Base-by-base conservation (phyloP, 2,329 filamentous ascomycete species). In the Aplosporella prunicola region DNA sequence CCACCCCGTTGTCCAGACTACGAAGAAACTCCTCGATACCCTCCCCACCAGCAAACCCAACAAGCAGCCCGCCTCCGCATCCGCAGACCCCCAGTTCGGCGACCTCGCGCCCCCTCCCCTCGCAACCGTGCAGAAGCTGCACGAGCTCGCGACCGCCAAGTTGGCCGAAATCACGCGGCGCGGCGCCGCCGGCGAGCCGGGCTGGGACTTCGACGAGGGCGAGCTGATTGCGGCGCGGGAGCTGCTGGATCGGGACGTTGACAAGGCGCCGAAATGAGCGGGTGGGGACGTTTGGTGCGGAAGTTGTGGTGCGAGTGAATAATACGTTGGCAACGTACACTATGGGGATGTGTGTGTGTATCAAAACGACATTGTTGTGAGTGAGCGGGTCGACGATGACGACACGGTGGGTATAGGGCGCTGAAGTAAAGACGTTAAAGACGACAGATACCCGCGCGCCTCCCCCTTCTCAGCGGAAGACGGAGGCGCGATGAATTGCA, bases 91-190 rank as follows among this genome's bases (percentile, higher is more conserved):
- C 17, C 8, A 26, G 5, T 53, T 55, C 3, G 63, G 64, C 5
- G 63, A 65, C 13, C 42, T 65, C 6, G 49, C 69, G 2, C 53
- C 76, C 3, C 80, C 80, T 3, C 64, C 72, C 9, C 53, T 69
- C 17, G 63, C 65, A 32, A 80, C 74, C 1, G 63, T 86, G 8
- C 69, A 81, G 54, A 76, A 72, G 49, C 68, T 93, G 32, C 81
- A 85, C 47, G 73, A 83, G 54, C 58, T 74, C 41, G 82, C 85
- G 15, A 89, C 82, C 1, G 66, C 69, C 40, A 88, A 86, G 59
- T 69, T 93, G 10, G 72, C 74, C 1, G 82, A 89, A 55, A 88
- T 91, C 48, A 75, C 88, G 43, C 71, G 81, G 43, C 72, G 72
- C 43, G 68, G 73, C 53, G 62, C 68, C 23, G 67, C 71, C 33